A percentile compares a stretch with the other conserved stretches of the same genome.
These are phyloP conservation scores for Asterella californica DNA, from an alignment of 225 moss, liverwort and hornwort species.

Conservation along the genomic window DNA sequence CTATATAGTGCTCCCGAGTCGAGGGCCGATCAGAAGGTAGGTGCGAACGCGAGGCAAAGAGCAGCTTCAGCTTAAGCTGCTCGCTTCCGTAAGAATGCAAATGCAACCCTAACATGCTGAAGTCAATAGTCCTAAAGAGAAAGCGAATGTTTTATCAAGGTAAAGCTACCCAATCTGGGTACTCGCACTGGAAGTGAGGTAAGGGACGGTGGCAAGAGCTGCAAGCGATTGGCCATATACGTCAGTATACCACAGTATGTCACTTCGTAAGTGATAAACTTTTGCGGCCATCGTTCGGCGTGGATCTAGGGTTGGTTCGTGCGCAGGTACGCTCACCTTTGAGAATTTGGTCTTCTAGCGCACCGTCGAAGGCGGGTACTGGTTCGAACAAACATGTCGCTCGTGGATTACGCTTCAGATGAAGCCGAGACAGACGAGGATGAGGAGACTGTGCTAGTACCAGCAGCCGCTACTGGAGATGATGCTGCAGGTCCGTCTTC, in stretches of 20 bases:
- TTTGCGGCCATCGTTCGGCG: not conserved
- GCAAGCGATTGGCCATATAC: not conserved
- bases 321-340: not conserved
- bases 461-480: not conserved
- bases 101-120: too few species aligned
- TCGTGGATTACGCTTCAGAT: conserved; percentile 44
- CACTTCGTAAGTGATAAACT: not conserved
- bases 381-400: conserved; percentile 25
- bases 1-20: too few species aligned
- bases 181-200: not conserved
- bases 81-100: too few species aligned
- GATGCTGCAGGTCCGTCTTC: not conserved
- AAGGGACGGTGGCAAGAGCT: not conserved
- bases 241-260: too few species aligned
- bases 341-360: not conserved
- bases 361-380: not conserved
- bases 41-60: too few species aligned
- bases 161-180: not conserved
- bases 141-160: too few species aligned
- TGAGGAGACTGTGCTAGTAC: conserved; percentile 1
- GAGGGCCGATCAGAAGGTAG: too few species aligned
- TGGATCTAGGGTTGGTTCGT: not conserved
- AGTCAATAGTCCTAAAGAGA: too few species aligned
- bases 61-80: too few species aligned
- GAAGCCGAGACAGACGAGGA: conserved; percentile 24